These are phyloP conservation scores for Aspergillus tanneri DNA, from an alignment of 2,329 filamentous ascomycete genomes.

Conservation along the genomic window DNA sequence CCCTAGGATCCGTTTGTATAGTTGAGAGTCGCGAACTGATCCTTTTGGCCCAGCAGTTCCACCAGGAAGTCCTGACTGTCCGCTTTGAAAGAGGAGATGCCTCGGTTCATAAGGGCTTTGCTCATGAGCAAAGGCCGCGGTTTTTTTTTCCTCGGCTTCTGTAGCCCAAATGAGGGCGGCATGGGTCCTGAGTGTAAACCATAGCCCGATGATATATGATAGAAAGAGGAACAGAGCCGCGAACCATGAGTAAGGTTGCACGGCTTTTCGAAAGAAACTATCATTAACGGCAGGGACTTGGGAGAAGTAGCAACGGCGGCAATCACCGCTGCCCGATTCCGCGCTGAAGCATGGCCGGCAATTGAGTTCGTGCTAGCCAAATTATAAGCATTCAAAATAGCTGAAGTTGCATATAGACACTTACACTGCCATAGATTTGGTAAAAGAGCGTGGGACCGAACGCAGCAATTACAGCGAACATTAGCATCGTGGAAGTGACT, in stretches of 20 bases:
- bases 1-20: slow-evolving; percentile 91
- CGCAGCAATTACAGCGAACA: slow-evolving; percentile 92
- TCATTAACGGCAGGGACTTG: slow-evolving; percentile 82
- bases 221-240: slow-evolving; percentile 82
- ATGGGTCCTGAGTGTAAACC: slow-evolving; percentile 94
- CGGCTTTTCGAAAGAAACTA: slow-evolving; percentile 84
- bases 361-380: slow-evolving; percentile 75
- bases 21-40: slow-evolving; percentile 80
- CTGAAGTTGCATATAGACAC: slow-evolving; percentile 26
- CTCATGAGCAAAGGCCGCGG: slow-evolving; percentile 34
- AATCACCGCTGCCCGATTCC: slow-evolving; percentile 58
- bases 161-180: slow-evolving; percentile 96
- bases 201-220: slow-evolving; percentile 88
- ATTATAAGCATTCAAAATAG: slow-evolving; percentile 28
- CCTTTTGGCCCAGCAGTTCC: slow-evolving; percentile 53
- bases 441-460: slow-evolving; percentile 97
- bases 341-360: slow-evolving; percentile 65
- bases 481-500: slow-evolving; percentile 94
- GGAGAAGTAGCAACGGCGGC: slow-evolving; percentile 89
- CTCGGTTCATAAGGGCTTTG: slow-evolving; percentile 36
- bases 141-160: slow-evolving; percentile 74
- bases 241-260: slow-evolving; percentile 90
- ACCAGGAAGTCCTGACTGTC: slow-evolving; percentile 29
- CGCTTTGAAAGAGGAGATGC: slow-evolving; percentile 31
- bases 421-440: slow-evolving; percentile 90